Evolutionary conservation across 805 yeast genomes (phyloP).

Genomic region (Hanseniaspora nectarophila): DNA sequence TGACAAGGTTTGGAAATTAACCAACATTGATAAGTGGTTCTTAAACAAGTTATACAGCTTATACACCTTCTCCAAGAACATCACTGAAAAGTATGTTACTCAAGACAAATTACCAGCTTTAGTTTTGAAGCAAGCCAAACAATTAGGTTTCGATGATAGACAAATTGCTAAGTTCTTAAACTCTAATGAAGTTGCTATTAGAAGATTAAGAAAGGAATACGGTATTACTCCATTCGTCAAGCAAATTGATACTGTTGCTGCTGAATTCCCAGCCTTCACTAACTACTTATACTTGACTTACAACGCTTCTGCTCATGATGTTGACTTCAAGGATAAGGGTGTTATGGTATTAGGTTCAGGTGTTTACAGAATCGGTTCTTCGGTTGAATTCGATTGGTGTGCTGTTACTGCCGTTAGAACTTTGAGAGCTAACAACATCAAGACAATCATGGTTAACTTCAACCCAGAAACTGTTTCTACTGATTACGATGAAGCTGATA

Average conservation of each 20-base stretch:
- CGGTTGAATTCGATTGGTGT: constrained; percentile 99
- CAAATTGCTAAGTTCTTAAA: constrained; percentile 73
- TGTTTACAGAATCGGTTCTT: constrained; percentile 95
- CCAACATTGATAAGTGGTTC: constrained; percentile 94
- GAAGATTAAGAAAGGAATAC: constrained; percentile 66
- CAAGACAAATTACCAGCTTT: constrained; percentile 48
- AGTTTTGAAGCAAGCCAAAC: constrained; percentile 70
- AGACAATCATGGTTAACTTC: constrained; percentile 91
- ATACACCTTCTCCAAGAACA: constrained; percentile 55
- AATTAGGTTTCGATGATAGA: constrained; percentile 88
- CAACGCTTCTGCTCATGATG: constrained; percentile 78
- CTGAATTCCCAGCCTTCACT: constrained; percentile 96
- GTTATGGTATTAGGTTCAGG: constrained; percentile 96
- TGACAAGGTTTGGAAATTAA: constrained; percentile 79
- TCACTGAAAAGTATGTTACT: constrained; percentile 40
- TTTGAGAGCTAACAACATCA: constrained; percentile 72
- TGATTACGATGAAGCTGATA: constrained; percentile 95
- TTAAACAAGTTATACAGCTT: constrained; percentile 70
- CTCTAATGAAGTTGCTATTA: constrained; percentile 59
- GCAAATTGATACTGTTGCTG: constrained; percentile 94
- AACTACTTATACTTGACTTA: constrained; percentile 93
- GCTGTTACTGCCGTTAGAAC: constrained; percentile 96
- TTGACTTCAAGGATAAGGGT: constrained; percentile 77
- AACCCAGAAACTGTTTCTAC: constrained; percentile 98
- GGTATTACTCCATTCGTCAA: constrained; percentile 87